Base-by-base conservation (phyloP, 73 alveolate genomes). In the Paramecium octaurelia region DNA sequence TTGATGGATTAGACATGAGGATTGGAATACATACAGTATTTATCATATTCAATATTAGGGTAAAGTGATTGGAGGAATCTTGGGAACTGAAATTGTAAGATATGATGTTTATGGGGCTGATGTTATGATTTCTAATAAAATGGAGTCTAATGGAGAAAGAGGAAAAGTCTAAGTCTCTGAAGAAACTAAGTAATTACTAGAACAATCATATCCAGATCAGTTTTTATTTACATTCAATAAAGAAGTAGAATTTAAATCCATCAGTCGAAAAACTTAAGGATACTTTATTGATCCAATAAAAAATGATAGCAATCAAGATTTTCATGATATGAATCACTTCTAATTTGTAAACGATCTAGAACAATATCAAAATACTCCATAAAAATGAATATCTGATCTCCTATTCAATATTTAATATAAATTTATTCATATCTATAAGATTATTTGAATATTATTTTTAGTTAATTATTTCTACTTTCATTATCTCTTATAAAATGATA, bases 1-100 rank as follows among this genome's bases (percentile, higher is more conserved):
- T 92, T 92, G 98, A 95, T 91, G 94, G 88, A 44, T 91, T 94
- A 59, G 96, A 93, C 38, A 94, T 94, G 97, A 92, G 97, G 87
- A 94, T 94, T 36, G 97, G 97, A 4, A 84, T 93, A 10, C 97
- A 94, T 86, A 93, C 97, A 18, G 97, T 95, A 93, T n/a, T 18
- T 68, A 20, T n/a, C 12, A 6, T 18, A 88, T 43, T 64, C 0
- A 14, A 12, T 46, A 8, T 16, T 21, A 89, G 94, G 94, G 94
- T 14, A 34, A 64, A 10, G 86, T 70, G 3, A 89, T 89, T 1
- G 94, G 94, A 16, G 94, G 94, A 68, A 64, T 89, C 16, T 70
- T 89, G 20, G 94, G 94, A 11, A 89, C 94, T 9, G 94, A 89
- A 70, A 89, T 89, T 21, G 94, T 89, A 4, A 69, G 94, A 27